Evolutionary conservation across 331 rosid genomes (phyloP), one percentile per base, ranked within the genome.

Genomic region (Quercus phellos): DNA sequence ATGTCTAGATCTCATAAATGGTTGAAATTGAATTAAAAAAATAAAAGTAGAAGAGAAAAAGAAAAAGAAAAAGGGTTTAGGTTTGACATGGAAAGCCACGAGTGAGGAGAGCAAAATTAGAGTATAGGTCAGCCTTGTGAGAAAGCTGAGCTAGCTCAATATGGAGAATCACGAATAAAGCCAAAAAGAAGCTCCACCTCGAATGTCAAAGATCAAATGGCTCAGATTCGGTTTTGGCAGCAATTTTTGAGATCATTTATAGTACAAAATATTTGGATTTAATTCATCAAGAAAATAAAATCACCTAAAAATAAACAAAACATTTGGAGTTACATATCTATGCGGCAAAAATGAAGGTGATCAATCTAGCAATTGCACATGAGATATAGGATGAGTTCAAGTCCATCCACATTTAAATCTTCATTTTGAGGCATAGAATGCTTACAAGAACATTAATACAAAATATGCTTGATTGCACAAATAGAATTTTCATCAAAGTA

Each of bases 11-110:
- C 87, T 82, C 79, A 84, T 4, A 82, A 78, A 82, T 76, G 85
- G 86, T 69, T 80, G 89, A 76, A 74, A 82, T 84, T 75, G 83
- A 81, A 82, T 87, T 80, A 84, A 84, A 86, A 72, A 78, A 84
- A 85, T 59, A 82, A 78, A 85, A 86, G 87, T 32, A 59, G 79
- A 82, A 84, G 87, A 75, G 60, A 79, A 77, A 67, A 78, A 46
- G 70, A 86, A 86, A 87, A 85, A 29, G 79, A 70, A 80, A 86
- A 84, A 87, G 80, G 84, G 54, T 88, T 71, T 84, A 81, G 80
- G 85, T 75, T 34, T 74, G 74, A 76, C 90, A 82, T 84, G 68
- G 85, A 84, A 84, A 84, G 90, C 82, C 81, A 77, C 77, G 85
- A 84, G 77, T 78, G 80, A 74, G 81, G 82, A 76, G 78, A 69